Percentiles rank a stretch among this genome's conserved stretches.
These are phyloP conservation scores for Kingdonia uniflora DNA, from an alignment of 164 flowering plant genomes.

Conservation along the genomic window DNA sequence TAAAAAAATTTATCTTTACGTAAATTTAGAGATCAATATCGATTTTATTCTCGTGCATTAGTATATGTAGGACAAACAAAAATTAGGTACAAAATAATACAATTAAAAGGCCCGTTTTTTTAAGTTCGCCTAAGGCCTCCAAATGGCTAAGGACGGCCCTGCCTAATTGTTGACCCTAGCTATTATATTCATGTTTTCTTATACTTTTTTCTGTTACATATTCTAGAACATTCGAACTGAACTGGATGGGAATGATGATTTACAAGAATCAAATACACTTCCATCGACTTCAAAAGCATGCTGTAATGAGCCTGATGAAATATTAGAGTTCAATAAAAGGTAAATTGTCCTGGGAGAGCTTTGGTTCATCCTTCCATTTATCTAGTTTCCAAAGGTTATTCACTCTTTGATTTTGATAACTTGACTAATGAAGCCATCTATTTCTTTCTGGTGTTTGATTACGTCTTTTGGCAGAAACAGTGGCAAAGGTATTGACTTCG, in stretches of 20 bases:
- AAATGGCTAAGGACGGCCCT: too few relatives aligned
- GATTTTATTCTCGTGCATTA: too few relatives aligned
- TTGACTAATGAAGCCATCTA: background rate
- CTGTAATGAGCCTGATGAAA: conserved; percentile 20
- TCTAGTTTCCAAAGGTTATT: background rate
- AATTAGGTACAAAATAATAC: too few relatives aligned
- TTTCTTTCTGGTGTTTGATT: conserved; percentile 10
- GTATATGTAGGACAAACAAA: too few relatives aligned
- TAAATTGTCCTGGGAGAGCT: conserved; percentile 10
- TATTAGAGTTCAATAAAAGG: conserved; percentile 24
- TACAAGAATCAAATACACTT: conserved; percentile 17
- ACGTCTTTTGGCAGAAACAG: conserved; percentile 26
- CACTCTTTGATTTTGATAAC: conserved; percentile 5
- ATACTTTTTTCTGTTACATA: conserved; percentile 10
- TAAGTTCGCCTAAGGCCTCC: too few relatives aligned
- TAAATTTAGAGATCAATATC: too few relatives aligned
- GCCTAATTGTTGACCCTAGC: too few relatives aligned
- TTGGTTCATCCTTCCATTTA: too few relatives aligned
- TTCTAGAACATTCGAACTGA: conserved; percentile 29
- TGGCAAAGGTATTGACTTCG: conserved; percentile 46
- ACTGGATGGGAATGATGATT: conserved; percentile 35
- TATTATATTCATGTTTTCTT: background rate
- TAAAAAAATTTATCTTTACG: too few relatives aligned
- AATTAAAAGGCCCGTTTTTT: too few relatives aligned
- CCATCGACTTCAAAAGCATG: conserved; percentile 20